Base-by-base conservation (phyloP, 768 basidiomycete species). In the Mycena metata region DNA sequence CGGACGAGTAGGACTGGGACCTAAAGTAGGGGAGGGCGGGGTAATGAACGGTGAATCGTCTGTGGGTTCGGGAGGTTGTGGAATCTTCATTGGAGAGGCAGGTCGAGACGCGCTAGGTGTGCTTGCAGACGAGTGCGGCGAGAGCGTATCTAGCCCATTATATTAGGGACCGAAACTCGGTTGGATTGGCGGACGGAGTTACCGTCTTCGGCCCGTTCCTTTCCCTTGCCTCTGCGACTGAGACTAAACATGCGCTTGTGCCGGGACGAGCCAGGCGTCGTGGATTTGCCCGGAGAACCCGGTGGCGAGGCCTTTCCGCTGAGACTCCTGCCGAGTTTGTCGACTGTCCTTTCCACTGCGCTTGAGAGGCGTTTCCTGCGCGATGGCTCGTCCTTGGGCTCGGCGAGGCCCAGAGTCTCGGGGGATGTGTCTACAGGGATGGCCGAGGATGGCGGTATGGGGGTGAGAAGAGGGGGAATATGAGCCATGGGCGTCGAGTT, bases 31-130 rank as follows among this genome's bases (percentile, higher is more conserved):
- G 13, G 92, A 93, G 16, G 86, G 90, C 39, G 93, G 93, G 7
- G 85, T 84, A 64, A 94, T 91, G 74, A 95, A 94, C 6, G 89
- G 88, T 17, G 87, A 88, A 51, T 89, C 88, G 66, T 89, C 85
- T 33, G 76, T 78, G 47, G 72, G 58, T 1, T 67, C 69, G 33
- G 72, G 58, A 54, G 70, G 49, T 42, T 66, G 61, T 58, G 61
- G 60, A 55, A 56, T 47, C 60, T 60, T 65, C 58, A 72, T 64
- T 30, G 77, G 76, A 30, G 80, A 77, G 19, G 78, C 76, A 15
- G 80, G 76, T 23, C 78, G 76, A 51, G 80, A 80, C 51, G 77
- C 73, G 66, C 76, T 79, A 10, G 79, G 78, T 35, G 77, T 79
- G 49, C 79, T 75, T 64, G 72, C 76, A 11, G 76, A 72, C 35